Base-by-base conservation (phyloP, 2,329 filamentous ascomycete species). In the Pseudopithomyces maydicus region DNA sequence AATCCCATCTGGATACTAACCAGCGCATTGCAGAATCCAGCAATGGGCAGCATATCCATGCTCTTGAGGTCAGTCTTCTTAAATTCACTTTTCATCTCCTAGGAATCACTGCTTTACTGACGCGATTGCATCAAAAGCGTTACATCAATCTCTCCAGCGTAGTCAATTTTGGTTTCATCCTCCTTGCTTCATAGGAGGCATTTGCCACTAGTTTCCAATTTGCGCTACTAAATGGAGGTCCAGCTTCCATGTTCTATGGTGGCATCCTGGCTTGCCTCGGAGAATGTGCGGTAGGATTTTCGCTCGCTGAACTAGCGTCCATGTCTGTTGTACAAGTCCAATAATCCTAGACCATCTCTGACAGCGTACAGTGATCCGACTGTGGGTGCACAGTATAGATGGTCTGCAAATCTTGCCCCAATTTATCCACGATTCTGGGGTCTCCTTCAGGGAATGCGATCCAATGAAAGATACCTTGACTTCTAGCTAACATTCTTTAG, bases 331-430 rank as follows among this genome's bases (percentile, higher is more conserved):
- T 42, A 42, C 15, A 17, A 11, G 4, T 11, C 4, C 10, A 36
- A n/a, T 11, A 36, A 11, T 36, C 5, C 35, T 14, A 11, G 5
- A 36, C 5, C 11, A 14, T 14, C 35, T 36, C 19, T 22, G 38
- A 42, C 19, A 0, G 33, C 3, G 2, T n/a, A 29, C 29, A 73
- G 69, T 32, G 67, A 69, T 49, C 70, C 71, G 10, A 71, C 68
- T 2, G 69, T 72, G 22, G 71, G 71, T 29, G 71, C 71, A 1
- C 70, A 74, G 46, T 74, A 74, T 46, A 64, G 68, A 2, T 74
- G 70, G 70, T 67, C 69, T 7, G 68, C 66, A 4, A 67, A 62
- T n/a, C 62, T 70, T 36, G 70, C 69, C 14, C 70, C 68, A 5
- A 50, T 55, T 14, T 57, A 55, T 12, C 62, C 62, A 20, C 56